These are phyloP conservation scores for Cudoniella acicularis DNA, from an alignment of 495 filamentous ascomycete species.

Conservation along the genomic window DNA sequence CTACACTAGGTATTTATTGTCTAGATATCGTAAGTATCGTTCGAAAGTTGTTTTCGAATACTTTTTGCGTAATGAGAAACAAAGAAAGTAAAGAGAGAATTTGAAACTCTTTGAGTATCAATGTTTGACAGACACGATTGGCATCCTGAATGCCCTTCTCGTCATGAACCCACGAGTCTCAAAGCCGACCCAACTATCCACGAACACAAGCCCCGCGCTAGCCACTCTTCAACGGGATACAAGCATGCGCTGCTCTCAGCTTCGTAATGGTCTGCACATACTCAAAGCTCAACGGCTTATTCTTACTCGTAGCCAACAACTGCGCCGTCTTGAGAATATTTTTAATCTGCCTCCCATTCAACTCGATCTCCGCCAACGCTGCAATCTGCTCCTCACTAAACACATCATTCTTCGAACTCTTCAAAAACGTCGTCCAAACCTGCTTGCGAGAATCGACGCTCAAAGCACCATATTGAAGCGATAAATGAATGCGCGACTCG, in stretches of 20 bases:
- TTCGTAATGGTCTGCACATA: background rate
- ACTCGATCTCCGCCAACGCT: conserved; percentile 11
- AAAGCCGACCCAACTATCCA: no score
- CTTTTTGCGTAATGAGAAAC: no score
- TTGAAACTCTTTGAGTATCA: no score
- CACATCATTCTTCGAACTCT: background rate
- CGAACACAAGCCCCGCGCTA: no score
- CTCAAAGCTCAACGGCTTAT: background rate
- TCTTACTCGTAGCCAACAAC: conserved; percentile 17
- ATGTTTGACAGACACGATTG: no score
- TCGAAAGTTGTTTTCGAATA: no score
- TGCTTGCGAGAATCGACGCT: conserved; percentile 4
- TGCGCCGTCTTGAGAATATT: conserved; percentile 25
- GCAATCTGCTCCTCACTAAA: conserved; percentile 8
- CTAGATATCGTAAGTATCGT: no score
- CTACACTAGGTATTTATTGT: no score
- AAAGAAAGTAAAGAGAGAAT: no score
- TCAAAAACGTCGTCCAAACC: conserved; percentile 20
- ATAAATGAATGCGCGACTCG: conserved; percentile 20
- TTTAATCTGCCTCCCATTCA: conserved; percentile 27
- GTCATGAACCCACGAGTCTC: no score
- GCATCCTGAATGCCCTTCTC: no score
- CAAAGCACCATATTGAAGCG: conserved; percentile 16
- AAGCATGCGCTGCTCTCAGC: background rate
- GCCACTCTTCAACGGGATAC: background rate